Percentiles rank a stretch among this genome's conserved stretches.
Evolutionary conservation across 1,284 basidiomycete genomes (phyloP).

Genomic region (Malassezia caprae): DNA sequence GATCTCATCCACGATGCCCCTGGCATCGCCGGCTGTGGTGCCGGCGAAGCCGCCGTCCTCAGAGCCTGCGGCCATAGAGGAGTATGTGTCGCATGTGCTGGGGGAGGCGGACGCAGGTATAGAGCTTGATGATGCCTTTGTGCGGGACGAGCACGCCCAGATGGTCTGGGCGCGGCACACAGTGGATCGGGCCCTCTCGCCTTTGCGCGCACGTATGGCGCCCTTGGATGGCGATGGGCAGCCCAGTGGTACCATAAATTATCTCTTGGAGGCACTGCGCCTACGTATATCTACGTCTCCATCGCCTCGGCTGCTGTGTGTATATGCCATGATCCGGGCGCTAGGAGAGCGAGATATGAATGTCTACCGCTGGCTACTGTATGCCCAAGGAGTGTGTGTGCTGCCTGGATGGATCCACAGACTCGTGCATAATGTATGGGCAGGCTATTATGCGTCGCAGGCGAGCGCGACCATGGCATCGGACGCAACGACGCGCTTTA

Average conservation of each 20-base stretch:
- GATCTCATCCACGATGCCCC: neutral
- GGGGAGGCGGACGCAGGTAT: neutral
- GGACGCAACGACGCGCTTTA: neutral
- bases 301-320: constrained; percentile 63
- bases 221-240: neutral
- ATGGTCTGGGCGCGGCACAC: neutral
- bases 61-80: neutral
- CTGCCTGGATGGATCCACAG: constrained; percentile 30
- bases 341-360: constrained; percentile 54
- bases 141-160: neutral
- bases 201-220: neutral
- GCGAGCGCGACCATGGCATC: neutral
- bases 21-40: neutral
- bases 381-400: neutral
- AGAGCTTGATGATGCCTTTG: neutral
- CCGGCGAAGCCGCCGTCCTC: neutral
- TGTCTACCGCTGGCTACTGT: constrained; percentile 16
- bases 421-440: constrained; percentile 45
- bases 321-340: constrained; percentile 64
- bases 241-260: neutral
- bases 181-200: neutral
- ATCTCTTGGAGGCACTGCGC: constrained; percentile 1
- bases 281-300: constrained; percentile 53
- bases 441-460: constrained; percentile 37
- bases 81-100: neutral